A percentile compares a stretch with the other conserved stretches of the same genome.
phyloP scores from a whole-genome alignment of 768 basidiomycete species.

The Rossbeevera mucosa region DNA sequence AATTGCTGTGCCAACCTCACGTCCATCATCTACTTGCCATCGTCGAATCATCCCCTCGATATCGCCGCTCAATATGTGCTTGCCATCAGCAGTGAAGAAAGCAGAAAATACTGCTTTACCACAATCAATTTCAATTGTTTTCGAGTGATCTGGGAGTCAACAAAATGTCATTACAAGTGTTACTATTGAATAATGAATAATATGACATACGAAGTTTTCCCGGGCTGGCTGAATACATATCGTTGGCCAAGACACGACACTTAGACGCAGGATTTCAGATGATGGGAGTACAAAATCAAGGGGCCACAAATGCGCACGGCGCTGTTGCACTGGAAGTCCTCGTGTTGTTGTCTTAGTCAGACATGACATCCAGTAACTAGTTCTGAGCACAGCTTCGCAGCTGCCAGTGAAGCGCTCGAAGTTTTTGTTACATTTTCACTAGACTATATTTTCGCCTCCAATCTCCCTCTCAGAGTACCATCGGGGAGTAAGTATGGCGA shows the following conservation, averaged over 20 bases:
- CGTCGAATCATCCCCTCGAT: not conserved
- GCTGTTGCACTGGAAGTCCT: too few species aligned
- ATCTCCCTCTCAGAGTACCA: constrained; percentile 16
- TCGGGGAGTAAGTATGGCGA: constrained; percentile 15
- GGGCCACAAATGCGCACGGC: too few species aligned
- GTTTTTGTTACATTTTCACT: too few species aligned
- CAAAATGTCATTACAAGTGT: not conserved
- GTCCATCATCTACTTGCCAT: not conserved
- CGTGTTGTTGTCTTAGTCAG: too few species aligned
- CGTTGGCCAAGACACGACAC: not conserved
- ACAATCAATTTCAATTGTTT: not conserved
- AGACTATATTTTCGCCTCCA: constrained; percentile 12
- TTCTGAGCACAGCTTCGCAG: too few species aligned
- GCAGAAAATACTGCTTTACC: not conserved
- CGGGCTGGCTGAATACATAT: not conserved
- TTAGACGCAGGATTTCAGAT: not conserved
- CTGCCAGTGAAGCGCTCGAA: too few species aligned
- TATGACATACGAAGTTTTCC: not conserved
- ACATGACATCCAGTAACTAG: too few species aligned
- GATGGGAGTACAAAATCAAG: too few species aligned
- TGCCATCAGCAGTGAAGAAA: not conserved
- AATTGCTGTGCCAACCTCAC: not conserved
- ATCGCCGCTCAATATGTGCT: constrained; percentile 1
- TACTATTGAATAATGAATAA: too few species aligned
- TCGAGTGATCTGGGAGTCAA: not conserved